Conservation (phyloP, 257 asterid species). For the Linderniella brevidens region DNA sequence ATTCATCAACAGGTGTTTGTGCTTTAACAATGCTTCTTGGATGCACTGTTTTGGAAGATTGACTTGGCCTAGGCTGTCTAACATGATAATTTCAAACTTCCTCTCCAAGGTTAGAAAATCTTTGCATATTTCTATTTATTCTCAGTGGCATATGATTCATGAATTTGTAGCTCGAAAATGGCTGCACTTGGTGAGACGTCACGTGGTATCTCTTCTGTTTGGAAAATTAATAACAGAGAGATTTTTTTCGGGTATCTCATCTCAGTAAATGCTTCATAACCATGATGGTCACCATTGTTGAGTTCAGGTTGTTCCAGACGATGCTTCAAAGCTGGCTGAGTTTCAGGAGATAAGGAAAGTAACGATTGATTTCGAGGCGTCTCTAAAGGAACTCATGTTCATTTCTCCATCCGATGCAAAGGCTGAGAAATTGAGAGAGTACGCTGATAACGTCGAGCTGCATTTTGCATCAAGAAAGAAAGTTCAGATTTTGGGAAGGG, state of each 20-base stretch:
- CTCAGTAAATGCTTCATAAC: constrained; percentile 3
- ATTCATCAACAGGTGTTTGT: constrained; percentile 39
- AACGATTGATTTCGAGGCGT: constrained; percentile 63
- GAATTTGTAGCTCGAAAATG: no score
- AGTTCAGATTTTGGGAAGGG: constrained; percentile 75
- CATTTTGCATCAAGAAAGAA: constrained; percentile 86
- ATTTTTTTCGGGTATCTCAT: not conserved
- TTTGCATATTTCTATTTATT: not conserved
- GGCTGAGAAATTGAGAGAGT: constrained; percentile 65
- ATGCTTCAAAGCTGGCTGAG: constrained; percentile 86
- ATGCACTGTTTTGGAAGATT: constrained; percentile 72
- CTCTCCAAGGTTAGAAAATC: constrained; percentile 56
- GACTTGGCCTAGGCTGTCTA: constrained; percentile 92
- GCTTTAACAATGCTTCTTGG: constrained; percentile 60
- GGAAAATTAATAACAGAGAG: no score
- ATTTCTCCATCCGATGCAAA: constrained; percentile 57
- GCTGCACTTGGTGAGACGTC: no score
- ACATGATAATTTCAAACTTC: constrained; percentile 67
- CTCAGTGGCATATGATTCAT: no score
- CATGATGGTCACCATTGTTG: constrained; percentile 12
- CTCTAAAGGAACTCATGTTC: constrained; percentile 54
- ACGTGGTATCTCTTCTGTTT: no score
- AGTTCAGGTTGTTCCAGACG: constrained; percentile 79
- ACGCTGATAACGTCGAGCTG: constrained; percentile 77
- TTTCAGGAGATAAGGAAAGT: constrained; percentile 69